Conservation (phyloP, 768 basidiomycete genomes). For the Trichaptum fuscoviolaceum region DNA sequence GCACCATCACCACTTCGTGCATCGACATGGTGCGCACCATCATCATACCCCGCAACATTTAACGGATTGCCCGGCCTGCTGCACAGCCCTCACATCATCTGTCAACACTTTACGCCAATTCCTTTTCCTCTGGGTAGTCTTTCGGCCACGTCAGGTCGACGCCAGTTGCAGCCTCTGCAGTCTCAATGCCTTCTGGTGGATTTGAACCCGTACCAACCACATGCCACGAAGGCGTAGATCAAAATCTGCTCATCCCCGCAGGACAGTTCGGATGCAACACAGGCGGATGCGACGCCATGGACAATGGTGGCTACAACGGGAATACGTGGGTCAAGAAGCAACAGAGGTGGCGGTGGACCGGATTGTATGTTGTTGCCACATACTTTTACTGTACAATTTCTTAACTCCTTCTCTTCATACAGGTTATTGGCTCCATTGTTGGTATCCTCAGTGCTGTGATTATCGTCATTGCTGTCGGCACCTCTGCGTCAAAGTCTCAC, state of each 20-base stretch:
- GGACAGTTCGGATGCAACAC: neutral
- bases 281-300: neutral
- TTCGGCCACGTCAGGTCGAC: too few species aligned
- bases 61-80: neutral
- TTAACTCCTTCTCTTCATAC: neutral
- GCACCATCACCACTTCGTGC: constrained; percentile 28
- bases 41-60: constrained; percentile 15
- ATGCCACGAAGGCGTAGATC: neutral
- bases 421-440: constrained; percentile 51
- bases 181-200: too few species aligned
- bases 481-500: constrained; percentile 54
- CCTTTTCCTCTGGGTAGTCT: too few species aligned
- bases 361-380: constrained; percentile 2
- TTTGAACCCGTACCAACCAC: too few species aligned
- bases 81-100: constrained; percentile 4
- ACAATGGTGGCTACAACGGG: neutral
- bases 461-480: constrained; percentile 59
- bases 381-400: neutral
- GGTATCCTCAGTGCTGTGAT: constrained; percentile 46
- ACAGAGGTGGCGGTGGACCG: neutral
- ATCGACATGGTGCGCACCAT: constrained; percentile 21
- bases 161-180: too few species aligned
- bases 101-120: too few species aligned
- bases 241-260: neutral
- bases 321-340: neutral